These are phyloP conservation scores for Calonectria pseudoreteaudii DNA, from an alignment of 2,329 filamentous ascomycete species.

Conservation along the genomic window DNA sequence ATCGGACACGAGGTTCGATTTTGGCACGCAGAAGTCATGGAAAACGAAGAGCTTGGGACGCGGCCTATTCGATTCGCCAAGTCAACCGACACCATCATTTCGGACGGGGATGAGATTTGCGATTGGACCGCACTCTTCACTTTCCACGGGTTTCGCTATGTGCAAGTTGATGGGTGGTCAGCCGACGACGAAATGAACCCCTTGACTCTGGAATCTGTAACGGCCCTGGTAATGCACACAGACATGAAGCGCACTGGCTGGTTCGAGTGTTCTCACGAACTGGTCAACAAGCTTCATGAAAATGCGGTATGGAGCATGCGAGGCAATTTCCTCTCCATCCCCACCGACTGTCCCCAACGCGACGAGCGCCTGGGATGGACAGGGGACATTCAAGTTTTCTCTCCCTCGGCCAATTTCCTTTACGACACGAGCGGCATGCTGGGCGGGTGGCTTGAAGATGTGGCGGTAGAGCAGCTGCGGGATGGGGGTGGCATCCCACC, in stretches of 20 bases:
- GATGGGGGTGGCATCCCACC: background rate
- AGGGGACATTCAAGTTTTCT: conserved; percentile 60
- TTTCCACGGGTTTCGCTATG: conserved; percentile 65
- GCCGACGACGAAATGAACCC: background rate
- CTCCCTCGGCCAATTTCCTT: conserved; percentile 60
- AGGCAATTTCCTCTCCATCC: conserved; percentile 66
- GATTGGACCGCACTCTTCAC: conserved; percentile 60
- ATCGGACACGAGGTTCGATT: background rate
- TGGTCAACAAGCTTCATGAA: conserved; percentile 63
- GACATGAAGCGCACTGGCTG: conserved; percentile 61
- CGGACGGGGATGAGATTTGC: background rate
- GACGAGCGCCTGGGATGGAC: conserved; percentile 65
- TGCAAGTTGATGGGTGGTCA: conserved; percentile 57
- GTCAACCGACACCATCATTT: background rate
- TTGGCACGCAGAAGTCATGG: conserved; percentile 21
- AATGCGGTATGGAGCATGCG: conserved; percentile 67
- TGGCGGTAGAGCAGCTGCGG: background rate
- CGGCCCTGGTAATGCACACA: background rate
- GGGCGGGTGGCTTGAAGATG: background rate
- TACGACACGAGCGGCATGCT: conserved; percentile 51
- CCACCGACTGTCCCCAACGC: conserved; percentile 66
- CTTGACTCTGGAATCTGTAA: background rate
- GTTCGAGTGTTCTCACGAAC: conserved; percentile 61
- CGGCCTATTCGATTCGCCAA: conserved; percentile 8
- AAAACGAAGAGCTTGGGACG: conserved; percentile 16